phyloP scores from a whole-genome alignment of 2,329 filamentous ascomycete species.

The Alternaria sp. region DNA sequence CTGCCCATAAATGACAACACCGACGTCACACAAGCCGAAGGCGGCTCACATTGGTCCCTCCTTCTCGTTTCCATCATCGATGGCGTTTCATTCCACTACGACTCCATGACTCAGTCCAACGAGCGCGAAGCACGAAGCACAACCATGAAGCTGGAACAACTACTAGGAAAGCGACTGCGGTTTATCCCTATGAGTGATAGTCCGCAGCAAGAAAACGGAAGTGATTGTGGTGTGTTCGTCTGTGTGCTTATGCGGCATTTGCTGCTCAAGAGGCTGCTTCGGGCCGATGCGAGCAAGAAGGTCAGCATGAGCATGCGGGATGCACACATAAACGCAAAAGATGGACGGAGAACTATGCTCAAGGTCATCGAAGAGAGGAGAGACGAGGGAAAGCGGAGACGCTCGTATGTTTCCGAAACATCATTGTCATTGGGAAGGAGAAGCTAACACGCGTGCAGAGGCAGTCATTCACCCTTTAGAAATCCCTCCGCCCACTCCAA shows the following conservation, averaged over 20 bases:
- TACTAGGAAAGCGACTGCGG: slow-evolving; percentile 73
- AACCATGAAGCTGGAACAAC: slow-evolving; percentile 71
- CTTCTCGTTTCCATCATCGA: slow-evolving; percentile 90
- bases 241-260: slow-evolving; percentile 95
- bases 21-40: slow-evolving; percentile 81
- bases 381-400: slow-evolving; percentile 84
- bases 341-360: slow-evolving; percentile 89
- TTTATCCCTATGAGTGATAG: slow-evolving; percentile 86
- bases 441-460: slow-evolving; percentile 25
- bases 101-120: slow-evolving; percentile 82
- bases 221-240: slow-evolving; percentile 95
- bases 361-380: slow-evolving; percentile 86
- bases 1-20: slow-evolving; percentile 93
- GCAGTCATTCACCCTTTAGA: slow-evolving; percentile 48
- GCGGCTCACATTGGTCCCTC: slow-evolving; percentile 93
- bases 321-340: slow-evolving; percentile 80
- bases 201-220: slow-evolving; percentile 90
- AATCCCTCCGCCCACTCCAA: slow-evolving; percentile 42
- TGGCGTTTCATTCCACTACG: slow-evolving; percentile 94
- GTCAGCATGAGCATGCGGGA: slow-evolving; percentile 93
- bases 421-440: not conserved
- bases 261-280: slow-evolving; percentile 83
- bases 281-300: slow-evolving; percentile 81
- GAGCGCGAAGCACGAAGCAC: slow-evolving; percentile 75
- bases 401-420: slow-evolving; percentile 71